A percentile compares a stretch with the other conserved stretches of the same genome.
Conservation (phyloP, 176 grass and related monocot genomes). For the Phoenix dactylifera region DNA sequence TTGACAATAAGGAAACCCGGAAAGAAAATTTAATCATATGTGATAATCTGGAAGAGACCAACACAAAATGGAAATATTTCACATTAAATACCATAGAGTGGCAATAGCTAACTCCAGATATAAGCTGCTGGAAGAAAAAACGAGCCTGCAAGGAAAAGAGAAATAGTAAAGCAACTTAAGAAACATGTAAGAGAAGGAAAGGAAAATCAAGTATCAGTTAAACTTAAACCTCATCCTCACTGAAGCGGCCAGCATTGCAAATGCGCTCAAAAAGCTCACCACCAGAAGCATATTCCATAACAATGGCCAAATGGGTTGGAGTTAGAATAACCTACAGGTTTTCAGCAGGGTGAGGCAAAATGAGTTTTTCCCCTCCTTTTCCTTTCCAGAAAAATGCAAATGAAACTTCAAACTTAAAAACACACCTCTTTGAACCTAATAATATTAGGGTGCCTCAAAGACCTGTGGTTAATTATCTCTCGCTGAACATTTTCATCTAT, state of each 20-base stretch:
- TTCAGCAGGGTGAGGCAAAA: background rate
- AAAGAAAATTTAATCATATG: conserved; percentile 8
- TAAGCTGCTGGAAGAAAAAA: conserved; percentile 97
- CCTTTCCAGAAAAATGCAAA: background rate
- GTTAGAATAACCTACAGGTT: conserved; percentile 82
- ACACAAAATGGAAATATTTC: background rate
- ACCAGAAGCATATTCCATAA: conserved; percentile 98
- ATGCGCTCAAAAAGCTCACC: conserved; percentile 95
- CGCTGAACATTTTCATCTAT: conserved; percentile 99
- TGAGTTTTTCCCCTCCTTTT: background rate
- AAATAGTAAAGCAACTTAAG: background rate
- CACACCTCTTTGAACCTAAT: conserved; percentile 98
- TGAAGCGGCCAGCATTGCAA: conserved; percentile 83
- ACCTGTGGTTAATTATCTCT: conserved; percentile 99
- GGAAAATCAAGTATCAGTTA: background rate
- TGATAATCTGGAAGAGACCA: conserved; percentile 7
- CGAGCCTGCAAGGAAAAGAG: conserved; percentile 40
- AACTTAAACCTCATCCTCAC: conserved; percentile 77
- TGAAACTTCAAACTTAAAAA: background rate
- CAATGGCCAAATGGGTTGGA: conserved; percentile 97
- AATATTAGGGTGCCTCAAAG: conserved; percentile 93
- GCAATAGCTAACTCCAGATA: conserved; percentile 96
- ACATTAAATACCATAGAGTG: conserved; percentile 78
- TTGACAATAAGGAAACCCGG: conserved; percentile 52
- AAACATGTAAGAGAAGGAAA: background rate